Base-by-base conservation (phyloP, 1,139 yeast species). In the Hansenula sp. region DNA sequence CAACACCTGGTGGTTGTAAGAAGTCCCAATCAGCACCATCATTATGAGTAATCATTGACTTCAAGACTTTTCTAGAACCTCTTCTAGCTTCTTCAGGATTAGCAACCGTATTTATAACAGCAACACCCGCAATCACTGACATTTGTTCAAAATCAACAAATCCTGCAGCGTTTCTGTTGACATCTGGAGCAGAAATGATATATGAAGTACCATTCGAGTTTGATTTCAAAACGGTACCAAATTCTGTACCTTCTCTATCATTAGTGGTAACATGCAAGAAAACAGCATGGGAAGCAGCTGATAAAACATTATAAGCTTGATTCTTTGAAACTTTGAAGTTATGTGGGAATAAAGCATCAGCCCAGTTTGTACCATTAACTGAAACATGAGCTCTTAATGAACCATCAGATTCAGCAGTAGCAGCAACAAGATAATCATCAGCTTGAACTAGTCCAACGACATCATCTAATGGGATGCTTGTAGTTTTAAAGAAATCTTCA, bases 171-270 rank as follows among this genome's bases (percentile, higher is more conserved):
- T 88, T 77, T 53, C 97, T 73, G 60, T 90, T 92, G 10, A 89
- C 97, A 44, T 75, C 62, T 13, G 74, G 76, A 45, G 84, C 68
- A 1, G 92, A 68, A 29, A 80, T 66, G 4, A 85, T 90, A 56
- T 86, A 90, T 18, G 85, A 77, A 0, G 97, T 89, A 46, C 99
- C 99, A 54, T 89, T 88, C n/a, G 88, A 86, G 60, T 92, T 90
- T 1, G 96, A 87, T 57, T 92, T 92, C 54, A 92, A 68, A n/a
- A 94, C 66, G 1, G 89, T 71, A n/a, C 98, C 98, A 61, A 62
- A 82, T 53, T 88, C 94, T n/a, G 65, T 59, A n/a, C 73, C 78
- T 0, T 57, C 42, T 13, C 68, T 70, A 21, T 66, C 57, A 48
- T 70, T 71, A 0, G 90, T 82, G 1, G 96, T 85, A 8, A 89